These are phyloP conservation scores for Dioscorea cayenensis DNA, from an alignment of 116 monocot species.

Conservation along the genomic window DNA sequence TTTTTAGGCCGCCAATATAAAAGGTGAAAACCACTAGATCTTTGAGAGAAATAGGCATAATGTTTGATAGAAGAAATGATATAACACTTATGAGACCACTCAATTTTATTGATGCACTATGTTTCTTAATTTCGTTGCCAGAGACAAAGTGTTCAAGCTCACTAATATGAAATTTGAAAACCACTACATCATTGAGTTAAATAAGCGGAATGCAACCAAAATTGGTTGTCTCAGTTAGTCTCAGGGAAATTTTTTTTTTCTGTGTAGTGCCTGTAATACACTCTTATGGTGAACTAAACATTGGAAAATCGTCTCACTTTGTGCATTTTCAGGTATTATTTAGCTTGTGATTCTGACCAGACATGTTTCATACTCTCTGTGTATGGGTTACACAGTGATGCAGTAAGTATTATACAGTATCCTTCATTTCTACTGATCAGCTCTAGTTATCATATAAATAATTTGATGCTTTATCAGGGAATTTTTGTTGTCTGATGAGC, in stretches of 20 bases:
- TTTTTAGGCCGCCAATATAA: no score
- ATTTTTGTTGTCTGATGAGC: not conserved
- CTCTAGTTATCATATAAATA: not conserved
- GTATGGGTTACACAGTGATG: constrained; percentile 62
- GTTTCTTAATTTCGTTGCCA: not conserved
- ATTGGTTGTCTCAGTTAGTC: not conserved
- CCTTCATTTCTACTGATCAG: not conserved
- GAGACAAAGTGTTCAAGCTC: no score
- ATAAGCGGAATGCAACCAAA: no score
- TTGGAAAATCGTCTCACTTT: not conserved
- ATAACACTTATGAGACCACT: not conserved
- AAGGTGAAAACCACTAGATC: no score
- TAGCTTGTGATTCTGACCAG: constrained; percentile 53
- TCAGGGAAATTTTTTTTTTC: not conserved
- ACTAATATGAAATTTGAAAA: no score
- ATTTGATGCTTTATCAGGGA: not conserved
- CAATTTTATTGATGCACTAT: not conserved
- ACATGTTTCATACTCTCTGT: constrained; percentile 58
- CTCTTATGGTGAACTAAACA: not conserved
- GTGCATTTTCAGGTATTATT: constrained; percentile 57
- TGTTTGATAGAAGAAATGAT: not conserved
- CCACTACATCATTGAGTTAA: no score
- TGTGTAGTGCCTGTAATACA: not conserved
- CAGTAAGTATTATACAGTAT: constrained; percentile 42
- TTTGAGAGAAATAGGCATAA: not conserved